These are phyloP conservation scores for Rhynchospora tenuis DNA, from an alignment of 176 grass and related monocot species.

Conservation along the genomic window DNA sequence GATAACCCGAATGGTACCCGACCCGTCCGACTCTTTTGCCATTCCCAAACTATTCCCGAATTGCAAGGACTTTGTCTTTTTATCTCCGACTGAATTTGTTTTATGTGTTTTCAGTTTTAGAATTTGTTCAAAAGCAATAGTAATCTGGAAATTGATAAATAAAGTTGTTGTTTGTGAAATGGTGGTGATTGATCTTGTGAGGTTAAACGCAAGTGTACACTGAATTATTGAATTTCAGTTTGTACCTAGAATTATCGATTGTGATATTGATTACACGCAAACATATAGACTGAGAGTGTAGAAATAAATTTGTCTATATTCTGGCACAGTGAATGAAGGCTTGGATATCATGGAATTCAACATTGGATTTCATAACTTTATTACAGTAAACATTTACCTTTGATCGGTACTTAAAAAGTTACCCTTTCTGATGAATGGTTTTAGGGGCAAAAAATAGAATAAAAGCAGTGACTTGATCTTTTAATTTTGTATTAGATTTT, in stretches of 20 bases:
- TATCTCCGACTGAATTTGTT: conserved; percentile 7
- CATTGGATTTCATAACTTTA: neutral
- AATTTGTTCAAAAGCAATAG: neutral
- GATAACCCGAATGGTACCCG: no score
- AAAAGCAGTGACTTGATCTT: neutral
- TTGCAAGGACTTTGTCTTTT: conserved; percentile 52
- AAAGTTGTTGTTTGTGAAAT: neutral
- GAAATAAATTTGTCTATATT: neutral
- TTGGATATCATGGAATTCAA: neutral
- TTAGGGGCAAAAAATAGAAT: neutral
- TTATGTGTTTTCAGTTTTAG: neutral
- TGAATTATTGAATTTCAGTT: neutral
- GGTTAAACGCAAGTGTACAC: neutral
- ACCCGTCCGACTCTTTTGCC: conserved; percentile 64
- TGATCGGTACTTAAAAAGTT: no score
- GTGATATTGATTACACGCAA: neutral
- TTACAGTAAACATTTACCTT: neutral
- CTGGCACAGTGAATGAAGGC: neutral
- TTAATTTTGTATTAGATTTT: no score
- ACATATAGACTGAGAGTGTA: neutral
- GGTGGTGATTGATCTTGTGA: neutral
- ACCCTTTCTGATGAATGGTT: neutral
- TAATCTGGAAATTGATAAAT: neutral
- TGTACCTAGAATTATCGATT: neutral
- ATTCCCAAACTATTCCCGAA: conserved; percentile 88